These are phyloP conservation scores for Scorias spongiosa DNA, from an alignment of 2,329 filamentous ascomycete genomes.

Conservation along the genomic window DNA sequence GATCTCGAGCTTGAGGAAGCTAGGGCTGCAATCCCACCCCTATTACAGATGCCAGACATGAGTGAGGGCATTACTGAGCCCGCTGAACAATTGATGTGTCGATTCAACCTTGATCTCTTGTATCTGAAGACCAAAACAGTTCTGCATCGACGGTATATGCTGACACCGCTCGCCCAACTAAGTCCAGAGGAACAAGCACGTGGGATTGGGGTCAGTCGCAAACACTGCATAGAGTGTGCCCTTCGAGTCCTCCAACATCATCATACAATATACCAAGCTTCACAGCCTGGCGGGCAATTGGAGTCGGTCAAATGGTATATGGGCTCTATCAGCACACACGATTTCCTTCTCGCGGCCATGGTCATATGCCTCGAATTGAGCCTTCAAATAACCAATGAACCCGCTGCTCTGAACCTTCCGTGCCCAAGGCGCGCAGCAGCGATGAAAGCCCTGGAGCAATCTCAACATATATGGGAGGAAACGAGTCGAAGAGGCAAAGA, in stretches of 20 bases:
- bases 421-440: slow-evolving; percentile 14
- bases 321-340: slow-evolving; percentile 29
- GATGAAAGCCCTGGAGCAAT: slow-evolving; percentile 19
- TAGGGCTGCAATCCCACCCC: slow-evolving; percentile 19
- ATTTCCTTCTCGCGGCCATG: slow-evolving; percentile 35
- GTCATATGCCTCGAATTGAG: slow-evolving; percentile 31
- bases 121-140: slow-evolving; percentile 38
- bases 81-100: slow-evolving; percentile 35
- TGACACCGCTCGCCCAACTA: slow-evolving; percentile 15
- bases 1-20: slow-evolving; percentile 23
- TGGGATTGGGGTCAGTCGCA: slow-evolving; percentile 19
- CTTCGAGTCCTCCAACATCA: slow-evolving; percentile 34
- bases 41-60: slow-evolving; percentile 23
- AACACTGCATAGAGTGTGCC: slow-evolving; percentile 33
- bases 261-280: slow-evolving; percentile 34
- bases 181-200: slow-evolving; percentile 18
- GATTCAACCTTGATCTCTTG: slow-evolving; percentile 36
- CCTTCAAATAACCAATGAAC: slow-evolving; percentile 9
- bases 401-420: slow-evolving; percentile 5
- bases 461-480: slow-evolving; percentile 18
- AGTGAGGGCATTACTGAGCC: slow-evolving; percentile 32
- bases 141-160: slow-evolving; percentile 39
- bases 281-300: slow-evolving; percentile 28
- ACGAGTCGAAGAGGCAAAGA: slow-evolving; percentile 1
- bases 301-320: slow-evolving; percentile 32